Evolutionary conservation across 2,329 filamentous ascomycete species (phyloP).

Genomic region (Exophiala spinifera): DNA sequence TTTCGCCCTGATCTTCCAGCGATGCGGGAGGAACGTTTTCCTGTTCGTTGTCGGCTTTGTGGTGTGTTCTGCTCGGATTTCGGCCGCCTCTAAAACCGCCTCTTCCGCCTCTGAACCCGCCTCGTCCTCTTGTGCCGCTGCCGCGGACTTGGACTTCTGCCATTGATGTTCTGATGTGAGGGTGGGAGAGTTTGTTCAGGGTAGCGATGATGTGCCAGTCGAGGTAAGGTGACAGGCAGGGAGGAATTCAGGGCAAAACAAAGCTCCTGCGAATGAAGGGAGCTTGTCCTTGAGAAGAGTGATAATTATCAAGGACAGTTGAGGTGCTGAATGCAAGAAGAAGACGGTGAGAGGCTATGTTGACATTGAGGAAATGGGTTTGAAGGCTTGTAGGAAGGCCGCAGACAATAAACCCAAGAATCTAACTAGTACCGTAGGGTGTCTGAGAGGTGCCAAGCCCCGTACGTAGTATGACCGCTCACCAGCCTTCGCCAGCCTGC

Average conservation of each 20-base stretch:
- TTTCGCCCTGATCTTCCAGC: constrained; percentile 80
- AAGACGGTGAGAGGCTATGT: constrained; percentile 15
- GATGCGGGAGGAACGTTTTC: constrained; percentile 58
- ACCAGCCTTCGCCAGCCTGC: neutral
- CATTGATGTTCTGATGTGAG: constrained; percentile 60
- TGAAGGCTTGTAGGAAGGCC: constrained; percentile 9
- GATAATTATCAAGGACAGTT: constrained; percentile 9
- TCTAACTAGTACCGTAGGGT: neutral
- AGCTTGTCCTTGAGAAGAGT: constrained; percentile 18
- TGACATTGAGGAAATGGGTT: constrained; percentile 17
- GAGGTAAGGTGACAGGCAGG: constrained; percentile 15
- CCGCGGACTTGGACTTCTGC: constrained; percentile 89
- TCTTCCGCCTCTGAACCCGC: constrained; percentile 47
- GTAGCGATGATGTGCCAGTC: constrained; percentile 25
- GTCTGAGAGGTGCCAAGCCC: constrained; percentile 8
- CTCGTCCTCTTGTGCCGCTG: constrained; percentile 55
- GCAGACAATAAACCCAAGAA: constrained; percentile 6
- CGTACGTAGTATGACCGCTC: neutral
- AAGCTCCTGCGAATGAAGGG: constrained; percentile 16
- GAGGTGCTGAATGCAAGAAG: constrained; percentile 13
- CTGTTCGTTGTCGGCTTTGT: constrained; percentile 69
- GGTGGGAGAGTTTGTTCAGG: constrained; percentile 15
- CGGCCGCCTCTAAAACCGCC: constrained; percentile 81
- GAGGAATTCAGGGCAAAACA: constrained; percentile 26
- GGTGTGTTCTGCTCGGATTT: constrained; percentile 46